These are phyloP conservation scores for Mycena floridula DNA, from an alignment of 768 basidiomycete genomes.

Conservation along the genomic window DNA sequence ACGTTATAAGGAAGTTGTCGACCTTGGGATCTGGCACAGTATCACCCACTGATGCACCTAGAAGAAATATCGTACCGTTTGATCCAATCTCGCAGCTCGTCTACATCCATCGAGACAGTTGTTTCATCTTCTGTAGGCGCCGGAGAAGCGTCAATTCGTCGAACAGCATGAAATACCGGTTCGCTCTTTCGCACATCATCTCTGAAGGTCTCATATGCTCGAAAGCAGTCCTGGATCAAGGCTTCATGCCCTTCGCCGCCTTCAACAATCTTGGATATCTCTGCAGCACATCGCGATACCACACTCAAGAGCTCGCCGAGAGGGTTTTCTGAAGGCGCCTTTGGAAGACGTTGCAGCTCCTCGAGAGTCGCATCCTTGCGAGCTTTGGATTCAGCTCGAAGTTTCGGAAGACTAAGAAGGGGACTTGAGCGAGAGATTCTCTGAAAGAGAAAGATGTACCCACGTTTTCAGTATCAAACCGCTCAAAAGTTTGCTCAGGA, in stretches of 20 bases:
- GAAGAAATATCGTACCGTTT: constrained; percentile 27
- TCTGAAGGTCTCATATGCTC: background rate
- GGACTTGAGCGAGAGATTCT: constrained; percentile 12
- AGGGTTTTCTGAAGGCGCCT: constrained; percentile 48
- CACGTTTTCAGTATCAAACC: constrained; percentile 28
- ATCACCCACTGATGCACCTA: constrained; percentile 13
- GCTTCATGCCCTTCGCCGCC: constrained; percentile 21
- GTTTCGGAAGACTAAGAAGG: constrained; percentile 47
- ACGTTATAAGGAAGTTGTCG: constrained; percentile 24
- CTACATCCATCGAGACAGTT: constrained; percentile 6
- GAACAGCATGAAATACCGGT: background rate
- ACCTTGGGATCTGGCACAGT: constrained; percentile 2
- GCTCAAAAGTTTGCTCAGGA: constrained; percentile 29
- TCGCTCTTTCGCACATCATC: background rate
- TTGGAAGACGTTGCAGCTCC: constrained; percentile 30
- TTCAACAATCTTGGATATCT: constrained; percentile 40
- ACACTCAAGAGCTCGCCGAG: constrained; percentile 46
- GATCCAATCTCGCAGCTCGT: constrained; percentile 12
- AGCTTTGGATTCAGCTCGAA: constrained; percentile 49
- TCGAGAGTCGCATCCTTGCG: constrained; percentile 33
- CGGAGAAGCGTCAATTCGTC: background rate
- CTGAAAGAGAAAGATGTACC: constrained; percentile 2
- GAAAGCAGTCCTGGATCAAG: background rate
- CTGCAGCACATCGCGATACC: constrained; percentile 39
- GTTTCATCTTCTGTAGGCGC: constrained; percentile 1